Evolutionary conservation across 495 filamentous ascomycete species (phyloP).

Genomic region (Daldinia grandis): DNA sequence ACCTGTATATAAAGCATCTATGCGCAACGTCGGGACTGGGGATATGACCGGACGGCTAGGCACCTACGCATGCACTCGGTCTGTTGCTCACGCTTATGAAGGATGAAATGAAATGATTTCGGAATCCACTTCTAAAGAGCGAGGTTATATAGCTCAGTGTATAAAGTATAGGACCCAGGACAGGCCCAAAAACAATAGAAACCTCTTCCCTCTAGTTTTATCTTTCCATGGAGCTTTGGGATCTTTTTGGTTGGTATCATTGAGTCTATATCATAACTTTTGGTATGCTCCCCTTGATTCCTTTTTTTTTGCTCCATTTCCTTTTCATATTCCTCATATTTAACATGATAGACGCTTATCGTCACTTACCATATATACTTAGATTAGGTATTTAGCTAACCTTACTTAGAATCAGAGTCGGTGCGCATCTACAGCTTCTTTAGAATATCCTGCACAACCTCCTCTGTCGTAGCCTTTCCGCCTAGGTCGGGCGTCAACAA

Average conservation of each 20-base stretch:
- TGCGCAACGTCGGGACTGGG: not conserved
- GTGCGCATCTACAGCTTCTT: constrained; percentile 68
- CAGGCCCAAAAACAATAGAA: constrained; percentile 10
- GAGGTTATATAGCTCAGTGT: not conserved
- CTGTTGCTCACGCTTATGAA: not conserved
- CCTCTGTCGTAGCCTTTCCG: constrained; percentile 83
- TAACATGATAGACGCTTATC: not conserved
- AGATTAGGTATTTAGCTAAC: not conserved
- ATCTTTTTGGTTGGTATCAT: constrained; percentile 18
- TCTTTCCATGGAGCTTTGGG: not conserved
- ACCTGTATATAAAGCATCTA: constrained; percentile 17
- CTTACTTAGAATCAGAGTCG: not conserved
- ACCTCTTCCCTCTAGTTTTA: constrained; percentile 30
- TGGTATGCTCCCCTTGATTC: not conserved
- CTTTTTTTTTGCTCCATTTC: not conserved
- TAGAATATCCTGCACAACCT: constrained; percentile 91
- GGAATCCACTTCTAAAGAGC: constrained; percentile 2
- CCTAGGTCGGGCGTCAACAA: constrained; percentile 91
- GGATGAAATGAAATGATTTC: not conserved
- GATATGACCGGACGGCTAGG: not conserved
- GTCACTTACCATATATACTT: not conserved
- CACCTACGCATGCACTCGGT: not conserved
- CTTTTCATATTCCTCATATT: not conserved
- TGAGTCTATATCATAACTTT: constrained; percentile 10
- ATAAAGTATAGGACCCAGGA: constrained; percentile 1